phyloP scores from a whole-genome alignment of 2,329 filamentous ascomycete genomes.

The Scorias spongiosa region DNA sequence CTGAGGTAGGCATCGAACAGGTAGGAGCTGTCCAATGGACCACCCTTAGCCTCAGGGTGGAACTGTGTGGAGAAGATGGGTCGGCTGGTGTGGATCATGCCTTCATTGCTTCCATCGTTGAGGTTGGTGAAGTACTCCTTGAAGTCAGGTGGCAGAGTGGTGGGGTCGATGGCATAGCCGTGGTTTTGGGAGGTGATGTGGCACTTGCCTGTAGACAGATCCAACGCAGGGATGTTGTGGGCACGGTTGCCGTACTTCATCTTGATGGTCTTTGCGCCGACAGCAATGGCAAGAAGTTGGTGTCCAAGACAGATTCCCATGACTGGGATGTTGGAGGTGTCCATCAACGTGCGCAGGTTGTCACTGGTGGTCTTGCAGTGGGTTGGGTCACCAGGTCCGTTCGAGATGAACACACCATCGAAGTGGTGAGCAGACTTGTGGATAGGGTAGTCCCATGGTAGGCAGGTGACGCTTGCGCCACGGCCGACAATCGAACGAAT shows the following conservation, averaged over 20 bases:
- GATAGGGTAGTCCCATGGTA: slow-evolving; percentile 94
- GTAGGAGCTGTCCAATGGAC: slow-evolving; percentile 88
- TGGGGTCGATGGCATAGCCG: slow-evolving; percentile 83
- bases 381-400: slow-evolving; percentile 93
- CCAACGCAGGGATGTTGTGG: slow-evolving; percentile 93
- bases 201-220: slow-evolving; percentile 90
- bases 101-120: slow-evolving; percentile 95
- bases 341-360: slow-evolving; percentile 81
- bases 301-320: slow-evolving; percentile 98
- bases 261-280: slow-evolving; percentile 83
- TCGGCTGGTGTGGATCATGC: slow-evolving; percentile 87
- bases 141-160: slow-evolving; percentile 71
- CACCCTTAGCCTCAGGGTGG: slow-evolving; percentile 96
- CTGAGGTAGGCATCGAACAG: slow-evolving; percentile 94
- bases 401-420: slow-evolving; percentile 97
- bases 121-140: slow-evolving; percentile 98
- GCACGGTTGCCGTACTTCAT: slow-evolving; percentile 98
- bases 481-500: slow-evolving; percentile 84
- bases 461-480: slow-evolving; percentile 81
- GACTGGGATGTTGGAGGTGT: slow-evolving; percentile 76
- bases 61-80: slow-evolving; percentile 98
- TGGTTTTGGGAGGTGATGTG: slow-evolving; percentile 99
- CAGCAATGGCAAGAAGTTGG: slow-evolving; percentile 81
- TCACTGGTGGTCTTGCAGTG: slow-evolving; percentile 92
- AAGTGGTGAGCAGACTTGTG: slow-evolving; percentile 98